Base-by-base conservation (phyloP, 768 basidiomycete species). In the Trichaptum fuscoviolaceum region DNA sequence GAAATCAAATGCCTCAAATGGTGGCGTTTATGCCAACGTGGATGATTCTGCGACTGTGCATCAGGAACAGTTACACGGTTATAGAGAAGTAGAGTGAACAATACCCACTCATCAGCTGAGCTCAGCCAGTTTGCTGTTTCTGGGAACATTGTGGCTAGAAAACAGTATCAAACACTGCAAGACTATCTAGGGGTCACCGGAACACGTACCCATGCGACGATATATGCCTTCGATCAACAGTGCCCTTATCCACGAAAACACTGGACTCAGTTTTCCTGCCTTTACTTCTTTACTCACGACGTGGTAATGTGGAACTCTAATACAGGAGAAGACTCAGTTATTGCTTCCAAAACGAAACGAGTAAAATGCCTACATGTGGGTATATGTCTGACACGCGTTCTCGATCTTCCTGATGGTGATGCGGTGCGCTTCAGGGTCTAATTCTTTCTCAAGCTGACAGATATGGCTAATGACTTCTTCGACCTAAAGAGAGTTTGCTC, bases 151-250 rank as follows among this genome's bases (percentile, higher is more conserved):
- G 81, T 83, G 1, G 79, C 85, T 84, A 25, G 42, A 52, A 63
- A 64, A 52, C 64, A 10, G 5, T 72, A 52, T 52, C 42, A 52
- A 12, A 52, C 42, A 20, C 42, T 26, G 7, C 7, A 57, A 25
- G 25, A 27, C 25, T 15, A 58, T n/a, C n/a, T n/a, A n/a, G n/a
- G n/a, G n/a, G 23, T 52, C 18, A 36, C 15, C 67, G 20, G 34
- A n/a, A n/a, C 4, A 72, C 78, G 65, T 65, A 86, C 84, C 77
- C 42, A 89, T 72, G 25, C 86, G 83, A 52, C 82, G 82, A 73
- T 90, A 90, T 0, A 91, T 70, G n/a, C 81, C 83, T 71, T 90
- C 88, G 52, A 90, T 82, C 25, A 90, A 76, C 63, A 83, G 75
- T 18, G 71, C 75, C 35, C 88, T 78, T 10, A 84, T 23, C 75